These are phyloP conservation scores for Leccinum subtestaceum DNA, from an alignment of 768 basidiomycete genomes.

Conservation along the genomic window DNA sequence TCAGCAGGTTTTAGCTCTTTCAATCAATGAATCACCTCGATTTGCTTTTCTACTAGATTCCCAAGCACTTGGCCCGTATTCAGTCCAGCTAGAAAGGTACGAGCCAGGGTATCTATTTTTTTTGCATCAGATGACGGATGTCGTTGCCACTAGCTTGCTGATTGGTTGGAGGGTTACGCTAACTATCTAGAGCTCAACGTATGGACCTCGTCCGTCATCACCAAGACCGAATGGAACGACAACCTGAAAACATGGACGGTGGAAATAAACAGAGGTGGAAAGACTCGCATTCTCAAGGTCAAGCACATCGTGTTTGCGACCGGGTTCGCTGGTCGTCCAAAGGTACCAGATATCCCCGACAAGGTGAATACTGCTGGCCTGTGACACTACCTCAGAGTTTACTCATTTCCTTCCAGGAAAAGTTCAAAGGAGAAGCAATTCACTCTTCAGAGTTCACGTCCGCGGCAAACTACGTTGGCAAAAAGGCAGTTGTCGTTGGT, in stretches of 20 bases:
- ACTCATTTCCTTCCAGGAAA: conserved; percentile 29
- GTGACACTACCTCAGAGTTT: background rate
- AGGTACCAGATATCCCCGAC: conserved; percentile 44
- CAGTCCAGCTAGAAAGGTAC: conserved; percentile 48
- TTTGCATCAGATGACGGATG: background rate
- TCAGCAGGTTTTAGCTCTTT: background rate
- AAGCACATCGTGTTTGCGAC: conserved; percentile 58
- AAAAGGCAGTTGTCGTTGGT: conserved; percentile 67
- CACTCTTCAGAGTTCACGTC: conserved; percentile 54
- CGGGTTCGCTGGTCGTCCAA: conserved; percentile 46
- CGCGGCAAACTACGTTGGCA: conserved; percentile 50
- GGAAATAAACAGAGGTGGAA: conserved; percentile 34
- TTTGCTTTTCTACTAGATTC: background rate
- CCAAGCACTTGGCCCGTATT: conserved; percentile 47
- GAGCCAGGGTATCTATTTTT: background rate
- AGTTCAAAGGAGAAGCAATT: conserved; percentile 50
- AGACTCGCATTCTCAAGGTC: conserved; percentile 35
- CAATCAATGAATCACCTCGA: conserved; percentile 46
- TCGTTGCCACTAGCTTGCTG: conserved; percentile 45
- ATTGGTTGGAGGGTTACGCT: conserved; percentile 65
- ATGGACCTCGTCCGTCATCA: conserved; percentile 53
- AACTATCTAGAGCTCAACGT: conserved; percentile 58
- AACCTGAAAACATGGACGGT: conserved; percentile 45
- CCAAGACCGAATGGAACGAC: conserved; percentile 37
- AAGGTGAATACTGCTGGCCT: conserved; percentile 28